These are phyloP conservation scores for Fusarium sp. DNA, from an alignment of 2,329 filamentous ascomycete genomes.

Conservation along the genomic window DNA sequence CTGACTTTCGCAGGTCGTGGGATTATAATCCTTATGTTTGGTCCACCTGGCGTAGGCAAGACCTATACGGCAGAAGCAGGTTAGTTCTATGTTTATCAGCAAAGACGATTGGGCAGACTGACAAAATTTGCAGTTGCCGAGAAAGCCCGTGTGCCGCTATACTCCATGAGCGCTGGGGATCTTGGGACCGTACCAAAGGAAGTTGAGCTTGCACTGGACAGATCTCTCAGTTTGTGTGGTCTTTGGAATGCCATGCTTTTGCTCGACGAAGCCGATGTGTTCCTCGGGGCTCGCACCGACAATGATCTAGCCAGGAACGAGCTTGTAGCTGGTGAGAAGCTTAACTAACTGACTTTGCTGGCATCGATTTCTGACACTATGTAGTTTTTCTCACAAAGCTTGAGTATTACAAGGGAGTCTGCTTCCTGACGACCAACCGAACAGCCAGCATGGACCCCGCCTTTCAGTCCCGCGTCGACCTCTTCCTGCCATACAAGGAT, in stretches of 20 bases:
- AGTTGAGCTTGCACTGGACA: conserved; percentile 54
- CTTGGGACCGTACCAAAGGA: conserved; percentile 54
- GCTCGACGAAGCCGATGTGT: conserved; percentile 47
- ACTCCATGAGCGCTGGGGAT: conserved; percentile 57
- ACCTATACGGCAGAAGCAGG: conserved; percentile 59
- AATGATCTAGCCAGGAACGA: conserved; percentile 57
- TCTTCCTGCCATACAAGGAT: conserved; percentile 51
- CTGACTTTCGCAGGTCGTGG: conserved; percentile 50
- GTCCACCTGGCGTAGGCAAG: conserved; percentile 63
- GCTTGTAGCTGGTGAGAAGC: conserved; percentile 52
- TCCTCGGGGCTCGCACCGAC: conserved; percentile 54
- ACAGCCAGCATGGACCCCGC: conserved; percentile 55
- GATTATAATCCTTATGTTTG: conserved; percentile 62
- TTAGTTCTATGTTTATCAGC: not conserved
- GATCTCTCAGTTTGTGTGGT: conserved; percentile 61
- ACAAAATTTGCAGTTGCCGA: conserved; percentile 52
- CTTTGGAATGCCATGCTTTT: conserved; percentile 62
- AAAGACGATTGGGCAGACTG: not conserved
- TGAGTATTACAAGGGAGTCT: conserved; percentile 57
- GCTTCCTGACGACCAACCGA: conserved; percentile 59
- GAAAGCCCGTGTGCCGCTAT: conserved; percentile 56
- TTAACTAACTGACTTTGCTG: no score
- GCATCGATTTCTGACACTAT: not conserved
- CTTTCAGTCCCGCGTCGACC: conserved; percentile 56
- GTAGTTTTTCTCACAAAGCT: conserved; percentile 51